Base-by-base conservation (phyloP, 2,329 filamentous ascomycete species). In the Aureobasidium sp. region DNA sequence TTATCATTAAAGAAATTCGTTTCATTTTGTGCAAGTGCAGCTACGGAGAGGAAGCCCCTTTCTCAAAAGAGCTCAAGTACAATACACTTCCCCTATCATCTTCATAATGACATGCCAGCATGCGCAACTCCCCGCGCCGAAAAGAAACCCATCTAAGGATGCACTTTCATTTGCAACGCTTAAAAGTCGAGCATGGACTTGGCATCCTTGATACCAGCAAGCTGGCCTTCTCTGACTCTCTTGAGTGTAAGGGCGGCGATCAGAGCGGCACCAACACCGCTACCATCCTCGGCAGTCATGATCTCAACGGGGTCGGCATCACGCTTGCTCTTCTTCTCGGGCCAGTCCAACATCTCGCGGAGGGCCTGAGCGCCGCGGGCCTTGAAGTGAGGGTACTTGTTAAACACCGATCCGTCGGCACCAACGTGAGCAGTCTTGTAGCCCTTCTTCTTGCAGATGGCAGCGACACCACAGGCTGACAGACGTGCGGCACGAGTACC, bases 321-420 rank as follows among this genome's bases (percentile, higher is more conserved):
- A 74, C 86, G 87, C 53, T 80, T 73, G 69, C 96, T 77, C 63
- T 79, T 81, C 77, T 89, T 89, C 60, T 82, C 84, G 2, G 88
- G 84, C 92, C 93, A 97, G 79, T 96, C 93, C 38, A 99, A 84
- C 66, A 99, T 96, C 79, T 99, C 94, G 60, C 90, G 86, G 57
- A 99, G 83, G 29, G 94, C 94, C 73, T 87, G 81, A 15, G 94
- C 93, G 60, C 93, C 92, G 59, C 94, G 88, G 61, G 86, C 84
- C 69, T 96, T 96, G 84, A 99, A 99, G 77, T 96, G 89, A 13
- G 94, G 94, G 77, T 99, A 99, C 75, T 97, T 97, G 82, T 96
- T 96, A 80, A 99, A 99, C 59, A 99, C 93, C 19, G 90, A 95
- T 38, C 94, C 94, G 71, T 99, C 94, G 55, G 94, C 94, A 68